A percentile compares a stretch with the other conserved stretches of the same genome.
Evolutionary conservation across 306 rosid species (phyloP).

Genomic region (Cajanus cajan): DNA sequence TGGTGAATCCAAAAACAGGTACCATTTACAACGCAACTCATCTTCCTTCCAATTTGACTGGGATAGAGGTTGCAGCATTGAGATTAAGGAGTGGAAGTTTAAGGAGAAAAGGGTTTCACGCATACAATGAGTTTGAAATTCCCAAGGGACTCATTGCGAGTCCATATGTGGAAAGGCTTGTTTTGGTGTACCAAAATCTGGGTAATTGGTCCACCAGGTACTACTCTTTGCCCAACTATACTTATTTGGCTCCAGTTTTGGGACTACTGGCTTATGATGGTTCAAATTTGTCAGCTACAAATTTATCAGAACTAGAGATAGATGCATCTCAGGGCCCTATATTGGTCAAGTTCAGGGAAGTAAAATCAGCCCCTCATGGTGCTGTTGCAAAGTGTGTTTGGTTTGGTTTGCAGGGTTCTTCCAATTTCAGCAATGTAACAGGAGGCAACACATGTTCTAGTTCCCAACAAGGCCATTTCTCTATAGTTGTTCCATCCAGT

Average conservation of each 20-base stretch:
- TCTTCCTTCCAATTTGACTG: slow-evolving; percentile 55
- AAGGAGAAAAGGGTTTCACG: slow-evolving; percentile 52
- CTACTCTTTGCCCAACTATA: slow-evolving; percentile 62
- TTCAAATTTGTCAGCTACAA: slow-evolving; percentile 56
- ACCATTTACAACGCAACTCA: slow-evolving; percentile 40
- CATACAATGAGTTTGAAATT: slow-evolving; percentile 69
- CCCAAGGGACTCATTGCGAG: slow-evolving; percentile 50
- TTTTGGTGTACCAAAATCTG: slow-evolving; percentile 87
- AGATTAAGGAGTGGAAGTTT: slow-evolving; percentile 89
- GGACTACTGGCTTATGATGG: slow-evolving; percentile 85
- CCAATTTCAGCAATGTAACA: slow-evolving; percentile 56
- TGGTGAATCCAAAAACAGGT: slow-evolving; percentile 63
- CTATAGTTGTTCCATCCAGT: slow-evolving; percentile 60
- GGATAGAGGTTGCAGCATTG: slow-evolving; percentile 52
- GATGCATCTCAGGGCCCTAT: slow-evolving; percentile 50
- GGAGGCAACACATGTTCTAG: slow-evolving; percentile 55
- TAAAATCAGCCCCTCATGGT: slow-evolving; percentile 51
- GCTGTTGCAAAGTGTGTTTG: slow-evolving; percentile 56
- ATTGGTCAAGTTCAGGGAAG: slow-evolving; percentile 52
- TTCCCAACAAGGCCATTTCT: slow-evolving; percentile 77
- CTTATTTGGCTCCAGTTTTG: slow-evolving; percentile 74
- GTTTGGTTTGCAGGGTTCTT: slow-evolving; percentile 54
- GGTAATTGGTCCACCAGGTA: slow-evolving; percentile 60
- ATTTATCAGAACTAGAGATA: slow-evolving; percentile 47
- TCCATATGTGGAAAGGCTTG: slow-evolving; percentile 76